Conservation (phyloP, 768 basidiomycete species). For the Piloderma croceum region DNA sequence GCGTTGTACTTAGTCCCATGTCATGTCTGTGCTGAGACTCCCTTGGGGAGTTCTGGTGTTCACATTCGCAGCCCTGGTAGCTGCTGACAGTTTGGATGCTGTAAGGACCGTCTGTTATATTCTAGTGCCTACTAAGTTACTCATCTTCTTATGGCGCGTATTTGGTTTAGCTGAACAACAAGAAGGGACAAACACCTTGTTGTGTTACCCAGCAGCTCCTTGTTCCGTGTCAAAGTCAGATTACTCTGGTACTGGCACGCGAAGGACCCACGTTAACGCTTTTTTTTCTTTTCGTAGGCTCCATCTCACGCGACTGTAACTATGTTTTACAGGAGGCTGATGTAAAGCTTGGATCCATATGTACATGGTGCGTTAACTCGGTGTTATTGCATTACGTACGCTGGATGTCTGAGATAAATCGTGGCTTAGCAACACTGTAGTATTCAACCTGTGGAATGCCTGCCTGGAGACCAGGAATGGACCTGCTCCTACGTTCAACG, state of each 20-base stretch:
- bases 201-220: background rate
- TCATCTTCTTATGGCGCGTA: too few relatives aligned
- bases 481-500: too few relatives aligned
- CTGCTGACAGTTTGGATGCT: too few relatives aligned
- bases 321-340: conserved; percentile 11
- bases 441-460: conserved; percentile 24
- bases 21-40: too few relatives aligned
- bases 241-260: too few relatives aligned
- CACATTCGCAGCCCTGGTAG: too few relatives aligned
- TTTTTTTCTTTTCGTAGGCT: background rate
- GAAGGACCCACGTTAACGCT: too few relatives aligned
- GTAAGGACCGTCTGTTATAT: too few relatives aligned
- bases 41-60: too few relatives aligned
- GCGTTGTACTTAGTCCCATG: too few relatives aligned
- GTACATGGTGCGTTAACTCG: conserved; percentile 3
- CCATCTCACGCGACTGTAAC: conserved; percentile 8
- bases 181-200: background rate
- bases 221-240: background rate
- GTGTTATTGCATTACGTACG: background rate
- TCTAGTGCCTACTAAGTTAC: too few relatives aligned
- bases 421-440: conserved; percentile 25
- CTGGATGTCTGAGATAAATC: conserved; percentile 1
- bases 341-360: conserved; percentile 8
- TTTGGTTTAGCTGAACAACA: background rate
- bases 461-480: too few relatives aligned